Conservation (phyloP, 805 yeast species). For the Isabelozyma rhagii region DNA sequence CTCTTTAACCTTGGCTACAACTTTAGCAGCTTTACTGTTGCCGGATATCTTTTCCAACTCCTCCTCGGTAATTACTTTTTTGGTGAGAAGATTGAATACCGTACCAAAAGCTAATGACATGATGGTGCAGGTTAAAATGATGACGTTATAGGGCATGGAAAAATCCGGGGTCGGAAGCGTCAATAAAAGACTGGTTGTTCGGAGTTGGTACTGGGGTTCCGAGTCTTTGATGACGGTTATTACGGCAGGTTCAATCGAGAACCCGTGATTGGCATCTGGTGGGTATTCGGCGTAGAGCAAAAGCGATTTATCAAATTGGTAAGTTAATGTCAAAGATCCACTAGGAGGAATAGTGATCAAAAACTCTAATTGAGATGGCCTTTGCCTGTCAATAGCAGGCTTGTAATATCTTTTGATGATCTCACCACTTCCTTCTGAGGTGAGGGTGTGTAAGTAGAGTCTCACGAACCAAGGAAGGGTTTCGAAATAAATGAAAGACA, state of each 20-base stretch:
- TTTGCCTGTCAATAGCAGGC: slow-evolving; percentile 76
- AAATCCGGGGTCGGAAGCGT: slow-evolving; percentile 96
- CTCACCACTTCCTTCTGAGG: slow-evolving; percentile 16
- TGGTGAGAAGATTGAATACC: slow-evolving; percentile 71
- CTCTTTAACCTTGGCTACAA: not conserved
- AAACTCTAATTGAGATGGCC: slow-evolving; percentile 83
- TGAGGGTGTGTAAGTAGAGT: slow-evolving; percentile 69
- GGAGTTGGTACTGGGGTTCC: slow-evolving; percentile 42
- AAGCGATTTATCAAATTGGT: slow-evolving; percentile 84
- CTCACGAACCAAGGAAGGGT: slow-evolving; percentile 92
- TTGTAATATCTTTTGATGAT: slow-evolving; percentile 57
- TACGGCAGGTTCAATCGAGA: slow-evolving; percentile 89
- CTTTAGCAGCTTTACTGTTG: slow-evolving; percentile 10
- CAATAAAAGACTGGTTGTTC: slow-evolving; percentile 85
- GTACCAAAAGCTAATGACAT: slow-evolving; percentile 92
- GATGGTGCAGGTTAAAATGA: slow-evolving; percentile 87
- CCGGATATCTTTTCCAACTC: slow-evolving; percentile 36
- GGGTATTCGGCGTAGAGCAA: slow-evolving; percentile 88
- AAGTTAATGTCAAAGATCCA: slow-evolving; percentile 58
- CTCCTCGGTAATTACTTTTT: slow-evolving; percentile 71
- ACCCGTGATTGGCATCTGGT: slow-evolving; percentile 99
- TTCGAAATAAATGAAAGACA: slow-evolving; percentile 66
- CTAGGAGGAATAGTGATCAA: slow-evolving; percentile 60
- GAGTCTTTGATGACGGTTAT: slow-evolving; percentile 48
- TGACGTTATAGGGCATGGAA: slow-evolving; percentile 97